Percentiles rank a stretch among this genome's conserved stretches.
Evolutionary conservation across 2,329 filamentous ascomycete species (phyloP).

Genomic region (Beauveria bassiana): DNA sequence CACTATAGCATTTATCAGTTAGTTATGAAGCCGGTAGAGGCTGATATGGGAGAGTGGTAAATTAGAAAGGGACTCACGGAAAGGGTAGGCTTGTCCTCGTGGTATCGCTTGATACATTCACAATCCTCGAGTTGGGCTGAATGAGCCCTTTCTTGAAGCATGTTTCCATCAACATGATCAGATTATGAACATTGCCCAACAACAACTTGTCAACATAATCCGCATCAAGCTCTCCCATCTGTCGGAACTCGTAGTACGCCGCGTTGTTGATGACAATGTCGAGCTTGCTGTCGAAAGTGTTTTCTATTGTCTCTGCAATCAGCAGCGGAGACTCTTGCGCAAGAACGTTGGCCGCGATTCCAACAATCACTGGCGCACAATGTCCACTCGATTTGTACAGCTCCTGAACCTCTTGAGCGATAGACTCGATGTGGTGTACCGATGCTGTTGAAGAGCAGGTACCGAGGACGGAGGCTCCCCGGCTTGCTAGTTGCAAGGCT

Average conservation of each 20-base stretch:
- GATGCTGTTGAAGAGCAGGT: background rate
- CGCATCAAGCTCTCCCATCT: background rate
- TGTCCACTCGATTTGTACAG: background rate
- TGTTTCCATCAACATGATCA: background rate
- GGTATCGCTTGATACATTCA: background rate
- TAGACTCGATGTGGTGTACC: background rate
- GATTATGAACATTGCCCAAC: background rate
- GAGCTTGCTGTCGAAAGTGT: background rate
- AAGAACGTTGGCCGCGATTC: background rate
- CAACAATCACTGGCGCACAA: background rate
- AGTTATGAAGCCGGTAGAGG: background rate
- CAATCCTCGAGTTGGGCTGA: background rate
- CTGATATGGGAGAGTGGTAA: background rate
- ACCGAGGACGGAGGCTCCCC: background rate
- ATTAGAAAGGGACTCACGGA: background rate
- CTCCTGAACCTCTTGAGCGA: background rate
- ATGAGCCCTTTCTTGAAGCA: background rate
- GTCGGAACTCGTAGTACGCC: background rate
- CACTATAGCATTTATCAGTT: background rate
- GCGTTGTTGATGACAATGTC: background rate
- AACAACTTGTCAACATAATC: background rate
- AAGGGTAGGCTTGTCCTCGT: background rate
- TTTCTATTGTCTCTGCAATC: background rate
- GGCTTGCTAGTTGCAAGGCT: background rate
- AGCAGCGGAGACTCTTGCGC: background rate